Conservation (phyloP, 495 filamentous ascomycete genomes). For the Rhizodiscina lignyota region DNA sequence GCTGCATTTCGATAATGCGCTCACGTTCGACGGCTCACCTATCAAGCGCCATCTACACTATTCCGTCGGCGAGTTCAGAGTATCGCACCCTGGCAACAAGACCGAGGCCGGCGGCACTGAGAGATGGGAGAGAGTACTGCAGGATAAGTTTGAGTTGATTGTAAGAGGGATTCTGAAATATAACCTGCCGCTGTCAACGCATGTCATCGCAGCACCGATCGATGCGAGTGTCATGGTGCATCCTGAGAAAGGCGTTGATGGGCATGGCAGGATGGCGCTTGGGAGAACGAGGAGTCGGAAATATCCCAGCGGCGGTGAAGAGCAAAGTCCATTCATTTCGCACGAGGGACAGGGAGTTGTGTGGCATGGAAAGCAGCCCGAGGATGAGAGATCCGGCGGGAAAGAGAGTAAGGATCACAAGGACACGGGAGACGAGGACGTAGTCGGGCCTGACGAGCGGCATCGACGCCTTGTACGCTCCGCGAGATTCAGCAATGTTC, state of each 20-base stretch:
- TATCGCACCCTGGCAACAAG: constrained; percentile 71
- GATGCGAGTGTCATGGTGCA: not conserved
- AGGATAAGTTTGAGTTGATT: constrained; percentile 83
- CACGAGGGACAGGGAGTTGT: too few relatives aligned
- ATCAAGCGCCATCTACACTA: constrained; percentile 46
- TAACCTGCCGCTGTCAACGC: constrained; percentile 65
- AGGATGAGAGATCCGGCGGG: too few relatives aligned
- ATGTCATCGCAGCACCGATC: constrained; percentile 35
- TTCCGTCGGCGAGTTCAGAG: constrained; percentile 67
- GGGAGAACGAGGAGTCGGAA: too few relatives aligned
- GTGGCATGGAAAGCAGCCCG: too few relatives aligned
- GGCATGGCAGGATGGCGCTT: not conserved
- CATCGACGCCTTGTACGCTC: too few relatives aligned
- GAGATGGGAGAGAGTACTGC: constrained; percentile 79
- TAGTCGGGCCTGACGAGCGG: too few relatives aligned
- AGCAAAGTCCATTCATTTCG: too few relatives aligned
- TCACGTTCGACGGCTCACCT: constrained; percentile 78
- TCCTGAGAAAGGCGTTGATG: not conserved
- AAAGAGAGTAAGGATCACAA: too few relatives aligned
- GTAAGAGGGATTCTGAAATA: constrained; percentile 83
- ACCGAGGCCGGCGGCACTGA: constrained; percentile 74
- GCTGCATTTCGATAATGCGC: constrained; percentile 66
- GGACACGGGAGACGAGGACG: too few relatives aligned
- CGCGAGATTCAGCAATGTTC: too few relatives aligned
- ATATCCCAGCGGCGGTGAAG: too few relatives aligned